Conservation (phyloP, 768 basidiomycete species). For the Austroboletus eburneus region DNA sequence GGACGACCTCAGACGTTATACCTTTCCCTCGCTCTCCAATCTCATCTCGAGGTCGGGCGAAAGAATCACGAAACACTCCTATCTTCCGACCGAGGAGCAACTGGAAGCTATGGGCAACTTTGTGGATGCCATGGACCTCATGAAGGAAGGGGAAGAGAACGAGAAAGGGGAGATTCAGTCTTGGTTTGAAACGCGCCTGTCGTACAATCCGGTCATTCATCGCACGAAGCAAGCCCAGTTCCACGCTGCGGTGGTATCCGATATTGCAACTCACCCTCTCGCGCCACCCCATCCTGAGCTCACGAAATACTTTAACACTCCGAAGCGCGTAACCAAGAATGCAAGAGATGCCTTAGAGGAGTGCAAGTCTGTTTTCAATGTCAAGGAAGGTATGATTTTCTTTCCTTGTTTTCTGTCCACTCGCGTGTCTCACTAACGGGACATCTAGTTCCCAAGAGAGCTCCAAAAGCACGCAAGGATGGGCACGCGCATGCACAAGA, state of each 20-base stretch:
- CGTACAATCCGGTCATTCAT: slow-evolving; percentile 89
- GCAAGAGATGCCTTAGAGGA: slow-evolving; percentile 52
- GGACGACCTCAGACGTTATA: slow-evolving; percentile 86
- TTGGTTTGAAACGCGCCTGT: slow-evolving; percentile 76
- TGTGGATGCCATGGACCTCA: slow-evolving; percentile 87
- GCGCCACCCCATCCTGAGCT: slow-evolving; percentile 85
- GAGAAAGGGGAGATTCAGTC: slow-evolving; percentile 70
- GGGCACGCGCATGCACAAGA: slow-evolving; percentile 59
- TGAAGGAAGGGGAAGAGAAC: slow-evolving; percentile 68
- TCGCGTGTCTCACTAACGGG: neutral
- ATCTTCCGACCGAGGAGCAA: slow-evolving; percentile 76
- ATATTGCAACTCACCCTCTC: slow-evolving; percentile 70
- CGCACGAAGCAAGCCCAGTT: slow-evolving; percentile 91
- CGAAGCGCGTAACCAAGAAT: slow-evolving; percentile 60
- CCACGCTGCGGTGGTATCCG: slow-evolving; percentile 75
- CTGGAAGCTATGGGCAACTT: slow-evolving; percentile 80
- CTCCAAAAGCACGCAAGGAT: slow-evolving; percentile 52
- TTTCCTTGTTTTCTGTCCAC: neutral
- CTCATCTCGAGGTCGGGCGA: slow-evolving; percentile 77
- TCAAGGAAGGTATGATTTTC: slow-evolving; percentile 62
- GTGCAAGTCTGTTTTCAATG: slow-evolving; percentile 64
- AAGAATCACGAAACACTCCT: slow-evolving; percentile 68
- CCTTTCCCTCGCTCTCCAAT: slow-evolving; percentile 74
- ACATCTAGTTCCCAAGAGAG: slow-evolving; percentile 58
- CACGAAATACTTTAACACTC: slow-evolving; percentile 79